Conservation (phyloP, 805 yeast genomes). For the Ogataea pignaliae region DNA sequence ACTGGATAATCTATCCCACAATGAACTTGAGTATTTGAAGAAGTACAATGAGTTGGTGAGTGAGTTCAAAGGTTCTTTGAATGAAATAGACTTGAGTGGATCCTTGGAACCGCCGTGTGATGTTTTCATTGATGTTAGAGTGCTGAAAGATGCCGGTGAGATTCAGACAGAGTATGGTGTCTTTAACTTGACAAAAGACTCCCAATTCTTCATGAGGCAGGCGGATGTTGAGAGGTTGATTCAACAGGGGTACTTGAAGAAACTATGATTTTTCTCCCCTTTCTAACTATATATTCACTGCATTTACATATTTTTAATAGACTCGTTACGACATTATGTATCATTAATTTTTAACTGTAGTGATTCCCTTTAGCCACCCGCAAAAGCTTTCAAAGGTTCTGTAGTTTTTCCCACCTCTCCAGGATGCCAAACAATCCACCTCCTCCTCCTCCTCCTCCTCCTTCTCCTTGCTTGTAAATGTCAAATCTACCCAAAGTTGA, state of each 20-base stretch:
- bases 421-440: conserved; percentile 3
- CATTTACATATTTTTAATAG: not conserved
- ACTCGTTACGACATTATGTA: too few species aligned
- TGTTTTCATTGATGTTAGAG: conserved; percentile 91
- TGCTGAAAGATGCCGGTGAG: conserved; percentile 91
- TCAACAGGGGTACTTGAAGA: conserved; percentile 89
- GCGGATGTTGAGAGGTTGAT: conserved; percentile 91
- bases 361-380: conserved; percentile 15
- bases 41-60: conserved; percentile 67
- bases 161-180: conserved; percentile 97
- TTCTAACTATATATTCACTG: not conserved
- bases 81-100: conserved; percentile 84
- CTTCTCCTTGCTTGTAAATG: not conserved
- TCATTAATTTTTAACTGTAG: too few species aligned
- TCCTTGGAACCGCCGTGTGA: conserved; percentile 87
- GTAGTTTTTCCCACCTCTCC: conserved; percentile 24
- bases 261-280: conserved; percentile 21
- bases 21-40: conserved; percentile 75
- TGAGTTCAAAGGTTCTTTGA: conserved; percentile 71
- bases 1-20: conserved; percentile 57
- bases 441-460: not conserved
- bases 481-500: not conserved
- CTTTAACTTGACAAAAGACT: conserved; percentile 85
- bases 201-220: conserved; percentile 90
- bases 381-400: conserved; percentile 29